Percentiles rank a stretch among this genome's conserved stretches.
Conservation (phyloP, 129 eudicot species). For the Tanacetum coccineum region DNA sequence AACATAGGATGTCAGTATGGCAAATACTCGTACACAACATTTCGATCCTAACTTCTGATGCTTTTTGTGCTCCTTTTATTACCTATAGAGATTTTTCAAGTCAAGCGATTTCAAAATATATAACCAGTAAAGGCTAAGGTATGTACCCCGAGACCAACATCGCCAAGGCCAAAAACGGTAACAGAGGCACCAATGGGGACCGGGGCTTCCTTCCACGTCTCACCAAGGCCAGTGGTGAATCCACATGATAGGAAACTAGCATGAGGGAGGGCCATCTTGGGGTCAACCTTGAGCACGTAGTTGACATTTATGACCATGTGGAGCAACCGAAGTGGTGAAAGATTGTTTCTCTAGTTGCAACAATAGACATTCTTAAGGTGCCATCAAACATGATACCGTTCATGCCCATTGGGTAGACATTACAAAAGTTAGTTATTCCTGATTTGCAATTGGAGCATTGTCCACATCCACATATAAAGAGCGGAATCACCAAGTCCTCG, state of each 20-base stretch:
- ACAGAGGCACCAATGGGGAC: slow-evolving; percentile 46
- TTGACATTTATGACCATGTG: slow-evolving; percentile 53
- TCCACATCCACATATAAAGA: slow-evolving; percentile 52
- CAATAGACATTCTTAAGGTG: slow-evolving; percentile 49
- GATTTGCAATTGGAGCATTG: slow-evolving; percentile 48
- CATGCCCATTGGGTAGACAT: slow-evolving; percentile 24
- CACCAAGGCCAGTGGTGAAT: slow-evolving; percentile 57
- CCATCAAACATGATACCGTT: slow-evolving; percentile 50
- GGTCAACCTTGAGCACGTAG: slow-evolving; percentile 47
- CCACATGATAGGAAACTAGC: slow-evolving; percentile 63
- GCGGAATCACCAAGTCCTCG: slow-evolving; percentile 58
- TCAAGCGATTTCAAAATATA: not conserved
- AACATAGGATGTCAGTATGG: slow-evolving; percentile 50
- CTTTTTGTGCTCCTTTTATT: slow-evolving; percentile 46
- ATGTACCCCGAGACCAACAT: slow-evolving; percentile 64
- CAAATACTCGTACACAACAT: slow-evolving; percentile 64
- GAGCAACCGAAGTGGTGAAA: slow-evolving; percentile 48
- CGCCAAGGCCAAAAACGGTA: slow-evolving; percentile 60
- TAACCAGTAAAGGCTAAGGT: not conserved
- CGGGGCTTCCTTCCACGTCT: slow-evolving; percentile 39
- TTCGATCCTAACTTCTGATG: slow-evolving; percentile 47
- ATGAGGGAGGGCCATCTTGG: slow-evolving; percentile 33
- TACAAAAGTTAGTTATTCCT: slow-evolving; percentile 44
- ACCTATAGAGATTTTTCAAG: slow-evolving; percentile 22
- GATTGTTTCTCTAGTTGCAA: slow-evolving; percentile 29